Conservation (phyloP, 2,329 filamentous ascomycete species). For the Phialocephala sp. region DNA sequence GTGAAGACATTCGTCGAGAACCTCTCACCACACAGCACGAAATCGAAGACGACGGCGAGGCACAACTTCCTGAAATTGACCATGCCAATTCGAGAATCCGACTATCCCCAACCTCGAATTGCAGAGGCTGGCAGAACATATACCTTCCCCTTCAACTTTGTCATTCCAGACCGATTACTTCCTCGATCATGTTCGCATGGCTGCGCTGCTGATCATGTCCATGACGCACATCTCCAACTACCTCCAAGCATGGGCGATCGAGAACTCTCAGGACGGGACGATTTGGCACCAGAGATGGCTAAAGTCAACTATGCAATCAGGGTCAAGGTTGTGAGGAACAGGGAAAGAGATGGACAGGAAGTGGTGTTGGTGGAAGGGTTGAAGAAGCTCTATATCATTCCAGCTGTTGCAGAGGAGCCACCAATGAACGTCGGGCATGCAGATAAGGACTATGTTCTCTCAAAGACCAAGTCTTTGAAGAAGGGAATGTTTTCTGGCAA, state of each 20-base stretch:
- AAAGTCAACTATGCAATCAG: constrained; percentile 40
- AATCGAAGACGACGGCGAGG: constrained; percentile 34
- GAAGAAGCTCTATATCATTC: constrained; percentile 39
- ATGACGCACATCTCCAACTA: constrained; percentile 40
- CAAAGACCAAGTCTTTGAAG: constrained; percentile 39
- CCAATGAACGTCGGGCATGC: constrained; percentile 37
- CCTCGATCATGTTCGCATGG: constrained; percentile 40
- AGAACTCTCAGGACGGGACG: constrained; percentile 33
- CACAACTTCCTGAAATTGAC: constrained; percentile 43
- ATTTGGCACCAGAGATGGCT: constrained; percentile 41
- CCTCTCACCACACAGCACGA: constrained; percentile 35
- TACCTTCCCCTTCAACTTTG: constrained; percentile 43
- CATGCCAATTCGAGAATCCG: constrained; percentile 42
- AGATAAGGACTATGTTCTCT: constrained; percentile 37
- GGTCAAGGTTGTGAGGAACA: constrained; percentile 36
- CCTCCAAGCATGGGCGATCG: constrained; percentile 42
- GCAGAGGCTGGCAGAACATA: constrained; percentile 41
- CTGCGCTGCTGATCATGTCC: constrained; percentile 36
- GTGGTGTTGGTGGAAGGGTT: constrained; percentile 34
- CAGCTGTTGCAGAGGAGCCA: constrained; percentile 38
- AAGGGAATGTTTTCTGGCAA: constrained; percentile 44
- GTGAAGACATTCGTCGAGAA: constrained; percentile 40
- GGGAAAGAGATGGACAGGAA: constrained; percentile 33
- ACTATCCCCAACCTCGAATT: constrained; percentile 40
- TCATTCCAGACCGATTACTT: constrained; percentile 41